Evolutionary conservation across 2,329 filamentous ascomycete species (phyloP).

Genomic region (Colletotrichum shisoi): DNA sequence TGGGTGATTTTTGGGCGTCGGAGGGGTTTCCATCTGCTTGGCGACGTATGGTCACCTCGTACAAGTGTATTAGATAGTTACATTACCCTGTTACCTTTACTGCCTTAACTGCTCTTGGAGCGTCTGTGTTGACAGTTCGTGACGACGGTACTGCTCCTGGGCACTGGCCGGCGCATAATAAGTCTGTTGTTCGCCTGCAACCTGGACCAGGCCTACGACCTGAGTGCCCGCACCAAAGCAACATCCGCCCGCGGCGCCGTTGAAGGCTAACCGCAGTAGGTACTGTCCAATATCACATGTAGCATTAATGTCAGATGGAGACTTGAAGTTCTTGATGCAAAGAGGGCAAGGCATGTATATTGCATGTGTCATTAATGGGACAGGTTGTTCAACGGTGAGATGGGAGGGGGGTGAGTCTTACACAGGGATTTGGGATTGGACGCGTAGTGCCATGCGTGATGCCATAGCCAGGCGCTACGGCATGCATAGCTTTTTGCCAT

Average conservation of each 20-base stretch:
- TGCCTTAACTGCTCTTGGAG: not conserved
- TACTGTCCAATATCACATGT: not conserved
- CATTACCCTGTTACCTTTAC: constrained; percentile 7
- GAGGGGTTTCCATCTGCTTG: constrained; percentile 27
- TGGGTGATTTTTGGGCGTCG: constrained; percentile 28
- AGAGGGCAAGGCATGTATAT: not conserved
- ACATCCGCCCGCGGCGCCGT: not conserved
- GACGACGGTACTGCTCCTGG: not conserved
- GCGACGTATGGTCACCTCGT: constrained; percentile 18
- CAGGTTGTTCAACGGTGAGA: not conserved
- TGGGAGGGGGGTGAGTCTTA: not conserved
- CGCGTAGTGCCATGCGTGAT: not conserved
- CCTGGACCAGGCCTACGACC: not conserved
- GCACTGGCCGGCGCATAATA: not conserved
- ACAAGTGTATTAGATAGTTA: constrained; percentile 32
- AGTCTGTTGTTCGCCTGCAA: not conserved
- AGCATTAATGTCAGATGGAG: no score
- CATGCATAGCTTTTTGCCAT: not conserved
- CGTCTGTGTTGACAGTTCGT: not conserved
- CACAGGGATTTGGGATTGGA: not conserved
- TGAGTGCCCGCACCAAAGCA: no score
- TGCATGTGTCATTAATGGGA: not conserved
- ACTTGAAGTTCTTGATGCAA: not conserved
- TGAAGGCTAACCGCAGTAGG: not conserved
- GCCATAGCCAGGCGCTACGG: not conserved